Percentiles rank a stretch among this genome's conserved stretches.
Evolutionary conservation across 1,284 basidiomycete genomes (phyloP).

Genomic region (Phylloporus sp.): DNA sequence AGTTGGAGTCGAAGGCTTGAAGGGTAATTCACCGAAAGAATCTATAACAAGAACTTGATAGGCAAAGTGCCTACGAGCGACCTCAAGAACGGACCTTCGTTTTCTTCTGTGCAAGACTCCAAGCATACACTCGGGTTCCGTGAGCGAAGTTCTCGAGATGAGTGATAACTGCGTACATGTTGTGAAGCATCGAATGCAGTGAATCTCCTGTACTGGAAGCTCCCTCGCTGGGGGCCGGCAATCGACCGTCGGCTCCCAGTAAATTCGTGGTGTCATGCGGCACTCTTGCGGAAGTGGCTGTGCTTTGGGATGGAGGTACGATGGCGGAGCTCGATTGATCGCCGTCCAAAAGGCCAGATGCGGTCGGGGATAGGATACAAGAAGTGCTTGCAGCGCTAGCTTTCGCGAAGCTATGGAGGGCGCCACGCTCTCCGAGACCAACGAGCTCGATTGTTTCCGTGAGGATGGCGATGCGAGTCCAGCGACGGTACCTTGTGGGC

Average conservation of each 20-base stretch:
- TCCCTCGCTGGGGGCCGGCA: conserved; percentile 16
- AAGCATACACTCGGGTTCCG: neutral
- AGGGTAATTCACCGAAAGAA: conserved; percentile 11
- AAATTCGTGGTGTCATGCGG: conserved; percentile 5
- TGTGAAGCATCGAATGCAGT: conserved; percentile 11
- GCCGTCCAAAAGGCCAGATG: conserved; percentile 35
- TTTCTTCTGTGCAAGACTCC: conserved; percentile 8
- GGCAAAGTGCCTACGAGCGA: neutral
- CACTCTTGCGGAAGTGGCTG: neutral
- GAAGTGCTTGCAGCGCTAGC: conserved; percentile 22
- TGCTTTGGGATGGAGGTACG: conserved; percentile 9
- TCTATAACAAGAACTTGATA: conserved; percentile 10
- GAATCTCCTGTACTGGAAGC: conserved; percentile 10
- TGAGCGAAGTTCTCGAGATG: conserved; percentile 7
- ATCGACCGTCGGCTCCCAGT: neutral
- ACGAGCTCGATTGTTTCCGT: conserved; percentile 71
- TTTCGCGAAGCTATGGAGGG: conserved; percentile 32
- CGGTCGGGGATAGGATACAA: conserved; percentile 33
- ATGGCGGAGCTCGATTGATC: conserved; percentile 17
- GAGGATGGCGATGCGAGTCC: conserved; percentile 83
- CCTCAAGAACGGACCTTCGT: conserved; percentile 17
- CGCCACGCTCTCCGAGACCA: conserved; percentile 38
- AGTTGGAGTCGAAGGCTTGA: conserved; percentile 5
- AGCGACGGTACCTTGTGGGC: conserved; percentile 84
- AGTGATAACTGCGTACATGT: conserved; percentile 14